phyloP scores from a whole-genome alignment of 208 protist genomes.

The Zelonia costaricensis region DNA sequence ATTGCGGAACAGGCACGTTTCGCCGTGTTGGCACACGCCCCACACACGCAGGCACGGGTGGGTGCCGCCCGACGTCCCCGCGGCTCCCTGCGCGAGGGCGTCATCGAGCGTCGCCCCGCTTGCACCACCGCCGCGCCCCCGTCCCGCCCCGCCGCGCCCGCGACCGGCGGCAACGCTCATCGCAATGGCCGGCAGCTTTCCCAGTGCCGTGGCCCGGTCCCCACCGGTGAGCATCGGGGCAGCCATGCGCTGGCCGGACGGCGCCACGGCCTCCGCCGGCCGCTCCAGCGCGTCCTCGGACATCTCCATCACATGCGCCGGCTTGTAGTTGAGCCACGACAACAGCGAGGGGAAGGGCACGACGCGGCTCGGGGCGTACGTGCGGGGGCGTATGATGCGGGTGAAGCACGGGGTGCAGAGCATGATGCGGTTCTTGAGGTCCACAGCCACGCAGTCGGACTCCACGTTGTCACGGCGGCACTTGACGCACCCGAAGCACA shows the following conservation, averaged over 20 bases:
- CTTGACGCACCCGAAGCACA: slow-evolving; percentile 77
- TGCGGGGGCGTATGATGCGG: slow-evolving; percentile 71
- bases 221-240: slow-evolving; percentile 40
- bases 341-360: slow-evolving; percentile 85
- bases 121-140: slow-evolving; percentile 7
- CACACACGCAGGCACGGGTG: slow-evolving; percentile 80
- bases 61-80: slow-evolving; percentile 2
- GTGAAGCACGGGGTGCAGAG: slow-evolving; percentile 76
- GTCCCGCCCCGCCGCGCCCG: slow-evolving; percentile 10
- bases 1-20: slow-evolving; percentile 70
- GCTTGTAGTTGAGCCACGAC: slow-evolving; percentile 84
- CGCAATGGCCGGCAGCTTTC: slow-evolving; percentile 64
- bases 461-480: slow-evolving; percentile 78
- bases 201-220: slow-evolving; percentile 43
- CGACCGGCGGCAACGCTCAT: slow-evolving; percentile 49
- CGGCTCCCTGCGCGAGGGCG: slow-evolving; percentile 7
- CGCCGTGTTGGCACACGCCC: slow-evolving; percentile 72
- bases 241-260: slow-evolving; percentile 67
- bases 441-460: slow-evolving; percentile 70
- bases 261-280: slow-evolving; percentile 80
- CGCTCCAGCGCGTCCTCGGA: slow-evolving; percentile 69
- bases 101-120: slow-evolving; percentile 20
- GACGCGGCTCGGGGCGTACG: slow-evolving; percentile 69
- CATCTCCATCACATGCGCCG: slow-evolving; percentile 59
- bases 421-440: slow-evolving; percentile 63